A percentile compares a stretch with the other conserved stretches of the same genome.
Conservation (phyloP, 768 basidiomycete species). For the Kwoniella sp. region DNA sequence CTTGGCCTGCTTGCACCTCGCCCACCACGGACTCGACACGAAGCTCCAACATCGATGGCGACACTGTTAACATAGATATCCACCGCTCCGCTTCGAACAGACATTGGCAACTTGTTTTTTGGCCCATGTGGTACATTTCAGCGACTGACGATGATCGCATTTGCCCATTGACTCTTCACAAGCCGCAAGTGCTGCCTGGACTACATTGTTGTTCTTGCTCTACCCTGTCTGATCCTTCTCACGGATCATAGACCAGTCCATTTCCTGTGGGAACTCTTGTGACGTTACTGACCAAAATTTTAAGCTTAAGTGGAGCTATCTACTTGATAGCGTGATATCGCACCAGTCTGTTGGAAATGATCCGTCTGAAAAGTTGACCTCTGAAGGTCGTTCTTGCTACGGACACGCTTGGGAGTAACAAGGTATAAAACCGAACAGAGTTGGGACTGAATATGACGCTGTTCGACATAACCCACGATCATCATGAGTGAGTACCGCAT, state of each 20-base stretch:
- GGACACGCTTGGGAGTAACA: neutral
- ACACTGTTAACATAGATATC: neutral
- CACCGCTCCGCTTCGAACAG: neutral
- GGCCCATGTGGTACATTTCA: neutral
- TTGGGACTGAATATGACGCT: too few species aligned
- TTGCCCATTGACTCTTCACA: too few species aligned
- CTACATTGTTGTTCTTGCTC: too few species aligned
- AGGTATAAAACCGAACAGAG: neutral
- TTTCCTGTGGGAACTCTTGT: neutral
- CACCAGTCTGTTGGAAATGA: neutral
- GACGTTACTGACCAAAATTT: neutral
- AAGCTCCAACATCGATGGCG: neutral
- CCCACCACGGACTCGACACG: too few species aligned
- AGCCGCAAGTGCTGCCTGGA: too few species aligned
- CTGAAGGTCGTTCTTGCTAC: too few species aligned
- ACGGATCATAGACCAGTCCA: too few species aligned
- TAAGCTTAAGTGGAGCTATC: neutral
- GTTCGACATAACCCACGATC: neutral
- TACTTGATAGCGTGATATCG: neutral
- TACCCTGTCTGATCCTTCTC: neutral
- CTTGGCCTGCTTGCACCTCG: too few species aligned
- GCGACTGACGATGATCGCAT: neutral
- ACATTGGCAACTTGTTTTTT: neutral
- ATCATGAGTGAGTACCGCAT: neutral
- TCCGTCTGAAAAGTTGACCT: neutral